Conservation (phyloP, 306 rosid species). For the Datisca glomerata region DNA sequence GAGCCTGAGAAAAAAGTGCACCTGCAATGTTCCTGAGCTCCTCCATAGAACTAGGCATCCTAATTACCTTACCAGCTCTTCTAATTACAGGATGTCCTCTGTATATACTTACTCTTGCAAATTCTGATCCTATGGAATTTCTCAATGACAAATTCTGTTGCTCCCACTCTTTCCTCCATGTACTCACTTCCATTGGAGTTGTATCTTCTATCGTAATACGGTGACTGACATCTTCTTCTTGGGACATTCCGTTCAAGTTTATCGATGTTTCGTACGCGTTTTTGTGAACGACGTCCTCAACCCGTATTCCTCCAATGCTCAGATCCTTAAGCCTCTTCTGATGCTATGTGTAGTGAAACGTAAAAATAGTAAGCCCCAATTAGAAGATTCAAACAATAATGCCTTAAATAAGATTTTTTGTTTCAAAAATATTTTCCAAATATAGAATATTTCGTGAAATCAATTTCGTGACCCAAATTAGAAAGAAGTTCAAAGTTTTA, state of each 20-base stretch:
- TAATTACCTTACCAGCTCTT: slow-evolving; percentile 64
- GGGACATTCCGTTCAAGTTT: slow-evolving; percentile 30
- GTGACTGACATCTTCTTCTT: slow-evolving; percentile 44
- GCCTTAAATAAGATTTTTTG: no score
- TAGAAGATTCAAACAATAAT: no score
- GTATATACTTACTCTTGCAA: slow-evolving; percentile 59
- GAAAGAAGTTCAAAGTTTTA: no score
- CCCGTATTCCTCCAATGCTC: slow-evolving; percentile 26
- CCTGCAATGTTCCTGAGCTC: slow-evolving; percentile 73
- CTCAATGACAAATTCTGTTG: slow-evolving; percentile 13
- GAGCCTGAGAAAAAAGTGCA: slow-evolving; percentile 15
- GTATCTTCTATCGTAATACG: slow-evolving; percentile 35
- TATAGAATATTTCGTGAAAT: no score
- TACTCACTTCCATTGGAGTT: slow-evolving; percentile 14
- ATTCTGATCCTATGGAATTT: slow-evolving; percentile 17
- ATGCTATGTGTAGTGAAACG: no score
- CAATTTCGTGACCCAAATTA: no score
- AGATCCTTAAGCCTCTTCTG: slow-evolving; percentile 48
- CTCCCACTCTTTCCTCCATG: slow-evolving; percentile 20
- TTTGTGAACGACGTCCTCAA: slow-evolving; percentile 5
- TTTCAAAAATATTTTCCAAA: no score
- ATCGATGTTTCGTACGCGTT: background rate
- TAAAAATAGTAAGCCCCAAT: no score
- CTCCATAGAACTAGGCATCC: slow-evolving; percentile 60
- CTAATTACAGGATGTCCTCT: slow-evolving; percentile 60